A percentile compares a stretch with the other conserved stretches of the same genome.
Conservation (phyloP, 2,329 filamentous ascomycete species). For the Hymenoscyphus albidus region DNA sequence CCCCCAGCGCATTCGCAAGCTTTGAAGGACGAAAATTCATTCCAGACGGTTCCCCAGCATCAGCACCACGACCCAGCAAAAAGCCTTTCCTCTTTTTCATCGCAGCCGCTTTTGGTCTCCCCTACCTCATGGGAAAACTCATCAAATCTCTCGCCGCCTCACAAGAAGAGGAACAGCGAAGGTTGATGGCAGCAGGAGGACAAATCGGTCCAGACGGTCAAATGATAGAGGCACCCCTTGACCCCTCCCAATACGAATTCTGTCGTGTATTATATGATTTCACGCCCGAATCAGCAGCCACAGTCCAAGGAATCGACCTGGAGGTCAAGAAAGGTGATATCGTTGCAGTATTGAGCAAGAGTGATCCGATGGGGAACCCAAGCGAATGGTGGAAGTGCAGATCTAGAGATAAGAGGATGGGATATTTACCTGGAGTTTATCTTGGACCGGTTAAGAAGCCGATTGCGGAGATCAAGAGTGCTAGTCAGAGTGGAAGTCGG, state of each 20-base stretch:
- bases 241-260: constrained; percentile 91
- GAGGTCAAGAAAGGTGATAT: constrained; percentile 93
- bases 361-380: constrained; percentile 83
- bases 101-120: constrained; percentile 87
- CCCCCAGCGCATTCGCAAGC: constrained; percentile 82
- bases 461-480: constrained; percentile 34
- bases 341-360: constrained; percentile 89
- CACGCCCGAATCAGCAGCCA: constrained; percentile 67
- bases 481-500: constrained; percentile 44
- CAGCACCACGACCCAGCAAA: constrained; percentile 71
- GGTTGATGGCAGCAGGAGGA: constrained; percentile 50
- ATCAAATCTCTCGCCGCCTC: constrained; percentile 79
- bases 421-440: constrained; percentile 88
- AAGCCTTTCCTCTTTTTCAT: constrained; percentile 97
- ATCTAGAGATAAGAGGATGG: constrained; percentile 81
- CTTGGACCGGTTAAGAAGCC: constrained; percentile 65
- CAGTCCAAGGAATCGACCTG: constrained; percentile 72
- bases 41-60: constrained; percentile 58
- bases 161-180: constrained; percentile 77
- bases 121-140: constrained; percentile 95
- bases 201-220: constrained; percentile 48
- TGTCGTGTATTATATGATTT: constrained; percentile 95
- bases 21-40: constrained; percentile 69
- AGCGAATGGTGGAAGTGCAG: constrained; percentile 98
- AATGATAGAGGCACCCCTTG: constrained; percentile 53